Percentiles rank a stretch among this genome's conserved stretches.
Conservation (phyloP, 805 yeast species). For the Schizosaccharomyces octosporus region DNA sequence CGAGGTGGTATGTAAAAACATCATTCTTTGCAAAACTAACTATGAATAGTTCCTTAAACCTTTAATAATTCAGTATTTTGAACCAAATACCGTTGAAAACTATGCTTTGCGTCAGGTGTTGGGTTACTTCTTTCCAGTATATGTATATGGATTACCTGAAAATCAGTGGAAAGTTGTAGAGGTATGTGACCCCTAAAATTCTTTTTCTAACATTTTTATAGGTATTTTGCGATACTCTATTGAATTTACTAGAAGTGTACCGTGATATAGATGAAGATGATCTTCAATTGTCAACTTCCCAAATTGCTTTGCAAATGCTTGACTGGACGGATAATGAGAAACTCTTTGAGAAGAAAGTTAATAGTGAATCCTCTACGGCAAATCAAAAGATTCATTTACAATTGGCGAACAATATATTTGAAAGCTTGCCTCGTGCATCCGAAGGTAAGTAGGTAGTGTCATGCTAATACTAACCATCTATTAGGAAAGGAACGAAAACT, state of each 20-base stretch:
- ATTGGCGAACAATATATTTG: slow-evolving; percentile 2
- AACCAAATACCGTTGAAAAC: slow-evolving; percentile 37
- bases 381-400: slow-evolving; percentile 1
- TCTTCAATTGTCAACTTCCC: slow-evolving; percentile 19
- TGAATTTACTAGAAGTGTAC: slow-evolving; percentile 17
- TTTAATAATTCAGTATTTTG: slow-evolving; percentile 48
- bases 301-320: slow-evolving; percentile 42
- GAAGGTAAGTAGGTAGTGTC: background rate
- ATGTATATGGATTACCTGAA: slow-evolving; percentile 10
- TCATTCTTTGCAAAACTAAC: background rate
- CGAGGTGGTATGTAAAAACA: slow-evolving; percentile 4
- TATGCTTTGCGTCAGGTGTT: slow-evolving; percentile 52
- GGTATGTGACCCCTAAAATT: slow-evolving; percentile 48
- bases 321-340: slow-evolving; percentile 60
- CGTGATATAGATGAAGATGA: slow-evolving; percentile 15
- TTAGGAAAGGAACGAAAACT: slow-evolving; percentile 2
- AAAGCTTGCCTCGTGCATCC: background rate
- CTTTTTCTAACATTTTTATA: slow-evolving; percentile 37
- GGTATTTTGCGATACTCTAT: slow-evolving; percentile 18
- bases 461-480: background rate
- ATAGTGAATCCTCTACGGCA: background rate
- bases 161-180: slow-evolving; percentile 3
- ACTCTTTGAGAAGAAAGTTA: background rate
- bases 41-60: slow-evolving; percentile 21
- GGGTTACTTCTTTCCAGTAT: slow-evolving; percentile 71